Percentiles rank a stretch among this genome's conserved stretches.
These are phyloP conservation scores for Diplodia seriata DNA, from an alignment of 2,329 filamentous ascomycete genomes.

Conservation along the genomic window DNA sequence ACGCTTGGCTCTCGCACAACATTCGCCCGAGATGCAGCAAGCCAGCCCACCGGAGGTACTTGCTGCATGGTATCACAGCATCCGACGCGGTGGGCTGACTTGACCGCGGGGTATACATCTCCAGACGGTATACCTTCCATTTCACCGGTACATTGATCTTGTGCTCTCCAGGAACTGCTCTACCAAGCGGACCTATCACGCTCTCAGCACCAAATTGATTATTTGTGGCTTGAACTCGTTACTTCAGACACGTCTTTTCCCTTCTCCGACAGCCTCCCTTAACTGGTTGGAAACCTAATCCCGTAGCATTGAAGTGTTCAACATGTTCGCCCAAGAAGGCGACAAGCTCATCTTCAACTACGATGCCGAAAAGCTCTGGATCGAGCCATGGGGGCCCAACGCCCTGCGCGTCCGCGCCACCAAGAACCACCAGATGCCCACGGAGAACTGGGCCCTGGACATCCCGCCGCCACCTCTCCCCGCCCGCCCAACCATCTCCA, in stretches of 20 bases:
- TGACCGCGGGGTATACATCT: background rate
- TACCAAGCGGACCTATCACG: background rate
- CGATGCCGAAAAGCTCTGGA: conserved; percentile 57
- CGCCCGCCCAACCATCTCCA: conserved; percentile 31
- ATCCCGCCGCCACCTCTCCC: conserved; percentile 20
- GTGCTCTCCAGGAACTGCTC: background rate
- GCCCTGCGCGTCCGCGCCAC: conserved; percentile 58
- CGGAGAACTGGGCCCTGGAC: conserved; percentile 40
- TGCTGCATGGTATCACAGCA: background rate
- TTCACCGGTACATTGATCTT: background rate
- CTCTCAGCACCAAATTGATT: background rate
- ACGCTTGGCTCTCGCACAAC: conserved; percentile 9
- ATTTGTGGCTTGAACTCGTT: background rate
- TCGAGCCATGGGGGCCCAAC: conserved; percentile 59
- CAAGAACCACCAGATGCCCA: conserved; percentile 44
- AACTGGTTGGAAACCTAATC: no score
- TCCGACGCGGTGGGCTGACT: conserved; percentile 1
- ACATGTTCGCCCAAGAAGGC: conserved; percentile 53
- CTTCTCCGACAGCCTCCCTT: background rate
- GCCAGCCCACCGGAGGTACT: conserved; percentile 5
- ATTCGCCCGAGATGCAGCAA: conserved; percentile 5
- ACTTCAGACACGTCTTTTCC: background rate
- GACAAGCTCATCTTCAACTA: conserved; percentile 67
- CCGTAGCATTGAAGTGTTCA: background rate
- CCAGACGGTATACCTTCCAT: background rate